Conservation (phyloP, 192 early-diverging fungal genomes). For the Podila clonocystis region DNA sequence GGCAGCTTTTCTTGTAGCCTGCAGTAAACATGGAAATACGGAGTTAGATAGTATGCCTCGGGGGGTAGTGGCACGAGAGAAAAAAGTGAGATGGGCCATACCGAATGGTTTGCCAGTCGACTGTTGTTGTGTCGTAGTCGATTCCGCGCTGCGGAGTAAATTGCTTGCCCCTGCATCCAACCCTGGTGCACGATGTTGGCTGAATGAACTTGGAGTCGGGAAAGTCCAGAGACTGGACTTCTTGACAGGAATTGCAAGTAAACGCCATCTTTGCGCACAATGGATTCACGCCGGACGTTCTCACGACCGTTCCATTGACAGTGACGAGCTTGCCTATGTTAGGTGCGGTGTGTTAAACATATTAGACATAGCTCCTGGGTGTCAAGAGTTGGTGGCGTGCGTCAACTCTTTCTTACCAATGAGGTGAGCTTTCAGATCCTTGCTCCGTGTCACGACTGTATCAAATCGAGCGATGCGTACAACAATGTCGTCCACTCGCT, state of each 20-base stretch:
- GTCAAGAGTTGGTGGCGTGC: background rate
- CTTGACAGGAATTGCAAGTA: constrained; percentile 67
- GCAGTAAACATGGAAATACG: background rate
- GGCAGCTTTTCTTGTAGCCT: constrained; percentile 84
- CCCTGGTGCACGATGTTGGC: constrained; percentile 67
- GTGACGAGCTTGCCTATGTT: constrained; percentile 67
- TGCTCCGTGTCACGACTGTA: constrained; percentile 35
- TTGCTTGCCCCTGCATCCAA: constrained; percentile 72
- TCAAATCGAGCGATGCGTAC: constrained; percentile 29
- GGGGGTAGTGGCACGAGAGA: background rate
- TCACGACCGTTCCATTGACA: constrained; percentile 83
- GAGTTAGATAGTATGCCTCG: background rate
- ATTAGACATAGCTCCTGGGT: background rate
- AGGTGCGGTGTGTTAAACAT: background rate
- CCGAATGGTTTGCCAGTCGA: constrained; percentile 82
- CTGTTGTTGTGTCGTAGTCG: constrained; percentile 60
- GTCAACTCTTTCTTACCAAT: constrained; percentile 60
- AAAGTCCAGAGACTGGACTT: constrained; percentile 64
- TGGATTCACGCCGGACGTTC: constrained; percentile 78
- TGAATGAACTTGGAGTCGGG: constrained; percentile 70
- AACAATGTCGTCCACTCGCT: constrained; percentile 7
- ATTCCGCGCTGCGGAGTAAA: constrained; percentile 70
- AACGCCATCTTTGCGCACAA: constrained; percentile 72
- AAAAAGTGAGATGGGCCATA: background rate
- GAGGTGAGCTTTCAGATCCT: constrained; percentile 77